phyloP scores from a whole-genome alignment of 2,329 filamentous ascomycete genomes.

The Emmonsia crescens region DNA sequence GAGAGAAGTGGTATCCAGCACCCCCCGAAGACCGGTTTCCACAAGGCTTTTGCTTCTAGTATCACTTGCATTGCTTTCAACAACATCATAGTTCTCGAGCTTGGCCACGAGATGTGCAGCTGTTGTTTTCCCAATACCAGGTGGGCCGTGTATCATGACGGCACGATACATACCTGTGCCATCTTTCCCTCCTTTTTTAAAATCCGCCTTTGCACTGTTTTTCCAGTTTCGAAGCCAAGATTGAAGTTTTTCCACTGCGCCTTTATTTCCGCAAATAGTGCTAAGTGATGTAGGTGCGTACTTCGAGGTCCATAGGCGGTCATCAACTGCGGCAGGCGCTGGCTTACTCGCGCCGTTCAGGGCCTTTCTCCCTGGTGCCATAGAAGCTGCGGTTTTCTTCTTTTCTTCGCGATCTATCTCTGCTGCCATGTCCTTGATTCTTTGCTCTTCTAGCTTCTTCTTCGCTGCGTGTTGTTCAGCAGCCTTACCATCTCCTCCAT shows the following conservation, averaged over 20 bases:
- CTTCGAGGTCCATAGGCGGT: constrained; percentile 83
- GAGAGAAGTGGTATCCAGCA: constrained; percentile 86
- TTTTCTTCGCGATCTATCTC: constrained; percentile 81
- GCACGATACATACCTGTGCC: constrained; percentile 73
- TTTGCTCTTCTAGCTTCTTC: constrained; percentile 71
- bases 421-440: constrained; percentile 65
- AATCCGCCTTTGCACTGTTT: constrained; percentile 65
- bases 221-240: constrained; percentile 76
- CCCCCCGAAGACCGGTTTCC: constrained; percentile 75
- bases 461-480: constrained; percentile 79
- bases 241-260: constrained; percentile 77
- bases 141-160: constrained; percentile 91
- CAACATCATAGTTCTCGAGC: constrained; percentile 81
- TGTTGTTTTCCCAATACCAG: constrained; percentile 95
- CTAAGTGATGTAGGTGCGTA: constrained; percentile 77
- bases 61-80: constrained; percentile 95
- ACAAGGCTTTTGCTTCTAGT: constrained; percentile 92
- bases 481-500: constrained; percentile 78
- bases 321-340: constrained; percentile 30
- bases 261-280: constrained; percentile 94
- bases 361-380: constrained; percentile 35
- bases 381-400: constrained; percentile 35
- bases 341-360: neutral
- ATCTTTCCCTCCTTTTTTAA: constrained; percentile 72
- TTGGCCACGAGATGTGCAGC: constrained; percentile 90